A percentile compares a stretch with the other conserved stretches of the same genome.
Evolutionary conservation across 1,284 basidiomycete species (phyloP).

Genomic region (Marasmius oreades): DNA sequence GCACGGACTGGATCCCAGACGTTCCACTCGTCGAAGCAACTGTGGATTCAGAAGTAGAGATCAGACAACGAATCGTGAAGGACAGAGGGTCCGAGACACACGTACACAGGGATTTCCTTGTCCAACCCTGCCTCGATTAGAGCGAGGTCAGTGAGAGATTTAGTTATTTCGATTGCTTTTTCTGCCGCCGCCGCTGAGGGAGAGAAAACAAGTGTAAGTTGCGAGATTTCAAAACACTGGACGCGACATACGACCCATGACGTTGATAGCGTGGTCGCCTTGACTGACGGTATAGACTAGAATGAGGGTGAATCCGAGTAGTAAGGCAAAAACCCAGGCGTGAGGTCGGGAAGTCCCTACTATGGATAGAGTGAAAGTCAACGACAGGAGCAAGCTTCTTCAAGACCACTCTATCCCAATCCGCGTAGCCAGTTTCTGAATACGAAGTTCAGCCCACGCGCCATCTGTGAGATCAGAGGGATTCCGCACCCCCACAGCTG

Average conservation of each 20-base stretch:
- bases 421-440: conserved; percentile 42
- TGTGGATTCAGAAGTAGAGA: conserved; percentile 10
- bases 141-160: conserved; percentile 42
- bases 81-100: not conserved
- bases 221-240: no score
- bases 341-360: conserved; percentile 21
- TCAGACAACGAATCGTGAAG: not conserved
- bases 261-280: conserved; percentile 38
- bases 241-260: conserved; percentile 32
- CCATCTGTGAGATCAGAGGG: not conserved
- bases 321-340: not conserved
- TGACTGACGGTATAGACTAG: conserved; percentile 38
- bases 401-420: conserved; percentile 38
- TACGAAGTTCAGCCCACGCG: not conserved
- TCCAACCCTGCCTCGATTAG: conserved; percentile 34
- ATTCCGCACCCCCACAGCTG: conserved; percentile 48
- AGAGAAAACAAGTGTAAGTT: not conserved
- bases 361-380: conserved; percentile 38
- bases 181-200: conserved; percentile 42
- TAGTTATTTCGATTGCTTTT: conserved; percentile 44
- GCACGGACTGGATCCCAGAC: conserved; percentile 47
- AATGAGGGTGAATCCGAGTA: not conserved
- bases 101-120: conserved; percentile 36
- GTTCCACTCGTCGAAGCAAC: conserved; percentile 60
- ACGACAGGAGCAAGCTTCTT: conserved; percentile 36